Evolutionary conservation across 768 basidiomycete genomes (phyloP).

Genomic region (Suillus variegatus): DNA sequence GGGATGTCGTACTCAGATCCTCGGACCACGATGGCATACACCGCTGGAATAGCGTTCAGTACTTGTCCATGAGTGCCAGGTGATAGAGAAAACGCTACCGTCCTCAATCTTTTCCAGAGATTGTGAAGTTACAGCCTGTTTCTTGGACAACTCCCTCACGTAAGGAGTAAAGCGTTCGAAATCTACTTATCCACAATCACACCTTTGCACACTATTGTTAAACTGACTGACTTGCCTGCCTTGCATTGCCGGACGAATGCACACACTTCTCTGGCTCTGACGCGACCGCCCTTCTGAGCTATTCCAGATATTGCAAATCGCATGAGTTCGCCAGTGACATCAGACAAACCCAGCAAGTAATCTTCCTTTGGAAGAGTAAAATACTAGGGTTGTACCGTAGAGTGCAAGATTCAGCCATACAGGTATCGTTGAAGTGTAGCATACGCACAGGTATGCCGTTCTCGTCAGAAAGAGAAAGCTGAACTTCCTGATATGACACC

Average conservation of each 20-base stretch:
- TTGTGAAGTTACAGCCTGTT: slow-evolving; percentile 81
- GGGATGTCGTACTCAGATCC: slow-evolving; percentile 74
- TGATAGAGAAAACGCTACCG: slow-evolving; percentile 48
- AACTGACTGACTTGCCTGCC: slow-evolving; percentile 48
- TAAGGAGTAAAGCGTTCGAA: slow-evolving; percentile 77
- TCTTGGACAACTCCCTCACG: slow-evolving; percentile 76
- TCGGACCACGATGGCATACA: slow-evolving; percentile 71
- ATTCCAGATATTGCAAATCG: slow-evolving; percentile 88
- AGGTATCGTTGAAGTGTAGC: slow-evolving; percentile 8
- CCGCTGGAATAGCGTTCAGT: slow-evolving; percentile 44
- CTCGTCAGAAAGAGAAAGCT: slow-evolving; percentile 59
- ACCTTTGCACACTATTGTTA: not conserved
- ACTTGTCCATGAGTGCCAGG: not conserved
- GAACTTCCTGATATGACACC: slow-evolving; percentile 69
- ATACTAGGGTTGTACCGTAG: slow-evolving; percentile 49
- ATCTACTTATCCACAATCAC: slow-evolving; percentile 42
- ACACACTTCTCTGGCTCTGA: slow-evolving; percentile 63
- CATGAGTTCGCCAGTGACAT: slow-evolving; percentile 97
- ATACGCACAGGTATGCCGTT: slow-evolving; percentile 64
- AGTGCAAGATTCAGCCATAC: slow-evolving; percentile 4
- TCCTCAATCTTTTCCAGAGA: slow-evolving; percentile 96
- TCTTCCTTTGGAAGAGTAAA: slow-evolving; percentile 78
- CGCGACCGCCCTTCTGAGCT: slow-evolving; percentile 61
- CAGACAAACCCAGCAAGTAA: slow-evolving; percentile 90
- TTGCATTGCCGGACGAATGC: slow-evolving; percentile 74